Evolutionary conservation across 345 rosid species (phyloP).

Genomic region (Eucalyptus sideroxylon): DNA sequence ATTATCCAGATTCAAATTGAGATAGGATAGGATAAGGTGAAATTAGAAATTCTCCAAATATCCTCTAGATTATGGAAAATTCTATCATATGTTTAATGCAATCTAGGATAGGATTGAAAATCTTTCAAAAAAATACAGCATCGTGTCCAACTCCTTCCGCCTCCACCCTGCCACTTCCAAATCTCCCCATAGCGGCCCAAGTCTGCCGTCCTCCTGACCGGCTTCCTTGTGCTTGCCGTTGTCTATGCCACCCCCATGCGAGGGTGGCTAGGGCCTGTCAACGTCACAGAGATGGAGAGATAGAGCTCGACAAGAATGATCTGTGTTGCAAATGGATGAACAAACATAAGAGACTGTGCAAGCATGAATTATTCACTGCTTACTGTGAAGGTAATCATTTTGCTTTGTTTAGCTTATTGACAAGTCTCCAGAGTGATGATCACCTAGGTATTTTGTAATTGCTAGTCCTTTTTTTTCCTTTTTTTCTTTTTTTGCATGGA

Average conservation of each 20-base stretch:
- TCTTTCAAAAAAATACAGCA: not conserved
- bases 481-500: not conserved
- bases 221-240: not conserved
- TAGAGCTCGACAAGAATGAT: not conserved
- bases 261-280: not conserved
- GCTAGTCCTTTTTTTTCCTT: not conserved
- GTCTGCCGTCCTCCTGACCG: not conserved
- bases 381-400: not conserved
- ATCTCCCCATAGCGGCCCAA: not conserved
- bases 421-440: not conserved
- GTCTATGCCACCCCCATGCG: not conserved
- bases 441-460: not conserved
- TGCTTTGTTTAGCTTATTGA: not conserved
- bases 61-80: not conserved
- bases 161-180: not conserved
- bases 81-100: not conserved
- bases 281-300: not conserved
- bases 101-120: not conserved
- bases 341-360: not conserved
- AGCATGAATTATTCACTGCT: not conserved
- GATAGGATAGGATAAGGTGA: not conserved
- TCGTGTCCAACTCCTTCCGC: not conserved
- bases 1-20: accelerated
- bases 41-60: not conserved
- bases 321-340: not conserved